A percentile compares a stretch with the other conserved stretches of the same genome.
Conservation (phyloP, 768 basidiomycete genomes). For the Chalciporus chontae region DNA sequence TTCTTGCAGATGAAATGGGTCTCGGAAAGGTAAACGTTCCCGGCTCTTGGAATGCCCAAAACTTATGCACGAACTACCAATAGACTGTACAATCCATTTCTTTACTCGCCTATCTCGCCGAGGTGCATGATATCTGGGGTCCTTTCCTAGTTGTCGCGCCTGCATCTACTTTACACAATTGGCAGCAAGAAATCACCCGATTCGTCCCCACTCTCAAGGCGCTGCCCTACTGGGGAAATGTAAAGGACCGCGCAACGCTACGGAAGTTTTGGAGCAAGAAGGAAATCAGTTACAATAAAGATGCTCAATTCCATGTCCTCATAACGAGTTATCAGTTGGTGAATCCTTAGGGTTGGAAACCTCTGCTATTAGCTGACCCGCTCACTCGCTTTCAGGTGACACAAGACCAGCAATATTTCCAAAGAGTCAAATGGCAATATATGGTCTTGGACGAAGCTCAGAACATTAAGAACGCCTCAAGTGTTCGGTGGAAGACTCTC, state of each 20-base stretch:
- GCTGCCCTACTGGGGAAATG: constrained; percentile 97
- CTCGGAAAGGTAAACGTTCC: constrained; percentile 40
- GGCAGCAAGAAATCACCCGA: constrained; percentile 97
- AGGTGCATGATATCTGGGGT: constrained; percentile 98
- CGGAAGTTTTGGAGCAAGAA: constrained; percentile 99
- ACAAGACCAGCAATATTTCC: constrained; percentile 97
- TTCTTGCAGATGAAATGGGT: no score
- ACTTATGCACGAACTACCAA: not conserved
- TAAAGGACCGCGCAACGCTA: constrained; percentile 90
- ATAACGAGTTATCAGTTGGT: constrained; percentile 97
- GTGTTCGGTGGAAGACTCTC: constrained; percentile 95
- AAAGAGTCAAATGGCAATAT: constrained; percentile 98
- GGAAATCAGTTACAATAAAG: constrained; percentile 90
- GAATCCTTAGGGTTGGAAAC: constrained; percentile 22
- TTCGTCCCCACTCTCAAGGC: constrained; percentile 94
- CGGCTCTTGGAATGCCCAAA: constrained; percentile 6
- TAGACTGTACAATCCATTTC: constrained; percentile 98
- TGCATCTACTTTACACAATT: constrained; percentile 95
- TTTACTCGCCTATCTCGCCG: constrained; percentile 90
- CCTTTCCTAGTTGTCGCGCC: constrained; percentile 98
- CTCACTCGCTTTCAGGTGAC: constrained; percentile 57
- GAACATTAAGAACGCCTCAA: constrained; percentile 97
- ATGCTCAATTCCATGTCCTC: constrained; percentile 94
- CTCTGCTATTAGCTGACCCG: not conserved
- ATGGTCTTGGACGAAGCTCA: constrained; percentile 99